Conservation (phyloP, 106 monocot genomes). For the Cymbidium sinense region DNA sequence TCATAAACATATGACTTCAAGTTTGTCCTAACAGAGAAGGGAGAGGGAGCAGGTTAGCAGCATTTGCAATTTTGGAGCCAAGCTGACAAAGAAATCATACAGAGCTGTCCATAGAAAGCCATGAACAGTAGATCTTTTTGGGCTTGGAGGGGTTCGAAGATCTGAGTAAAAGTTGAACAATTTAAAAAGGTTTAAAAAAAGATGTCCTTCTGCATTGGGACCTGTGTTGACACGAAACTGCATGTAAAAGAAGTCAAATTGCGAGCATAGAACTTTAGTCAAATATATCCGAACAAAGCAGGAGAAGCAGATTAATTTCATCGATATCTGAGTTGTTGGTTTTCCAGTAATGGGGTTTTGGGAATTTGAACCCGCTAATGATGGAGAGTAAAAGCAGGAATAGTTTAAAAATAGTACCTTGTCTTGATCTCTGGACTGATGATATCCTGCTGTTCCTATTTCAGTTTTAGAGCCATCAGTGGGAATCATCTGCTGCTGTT, state of each 20-base stretch:
- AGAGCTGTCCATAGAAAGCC: neutral
- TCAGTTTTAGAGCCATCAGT: conserved; percentile 21
- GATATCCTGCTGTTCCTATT: conserved; percentile 22
- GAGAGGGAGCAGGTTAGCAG: neutral
- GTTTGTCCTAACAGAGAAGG: too few species aligned
- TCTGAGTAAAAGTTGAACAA: neutral
- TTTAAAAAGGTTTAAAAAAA: neutral
- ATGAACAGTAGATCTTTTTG: neutral
- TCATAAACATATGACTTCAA: too few species aligned
- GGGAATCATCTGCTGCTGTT: conserved; percentile 26
- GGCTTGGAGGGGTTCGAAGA: conserved; percentile 4
- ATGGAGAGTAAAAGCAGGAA: neutral
- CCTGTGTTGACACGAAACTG: neutral
- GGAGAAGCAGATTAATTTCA: neutral
- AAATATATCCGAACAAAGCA: too few species aligned
- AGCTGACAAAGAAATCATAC: neutral
- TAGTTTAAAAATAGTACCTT: conserved; percentile 14
- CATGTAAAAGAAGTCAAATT: too few species aligned
- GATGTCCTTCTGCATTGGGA: conserved; percentile 14
- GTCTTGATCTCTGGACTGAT: conserved; percentile 22
- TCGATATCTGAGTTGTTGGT: too few species aligned
- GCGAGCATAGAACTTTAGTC: too few species aligned
- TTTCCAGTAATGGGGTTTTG: neutral
- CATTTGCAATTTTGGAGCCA: neutral
- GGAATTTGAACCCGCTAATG: neutral